Conservation (phyloP, 257 asterid species). For the Solanum infundibuliforme region DNA sequence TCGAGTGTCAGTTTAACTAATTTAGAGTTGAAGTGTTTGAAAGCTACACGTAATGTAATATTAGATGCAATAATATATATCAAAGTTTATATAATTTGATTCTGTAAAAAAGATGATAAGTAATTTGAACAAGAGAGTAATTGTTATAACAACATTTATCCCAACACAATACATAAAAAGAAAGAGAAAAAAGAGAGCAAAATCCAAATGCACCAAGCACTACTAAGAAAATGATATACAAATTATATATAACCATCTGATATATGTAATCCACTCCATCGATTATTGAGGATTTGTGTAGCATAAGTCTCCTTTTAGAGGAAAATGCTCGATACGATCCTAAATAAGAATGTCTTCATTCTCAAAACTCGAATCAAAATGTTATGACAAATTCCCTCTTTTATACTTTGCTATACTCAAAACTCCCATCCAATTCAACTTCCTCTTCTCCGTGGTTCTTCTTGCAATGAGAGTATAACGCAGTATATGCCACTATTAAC, state of each 20-base stretch:
- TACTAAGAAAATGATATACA: background rate
- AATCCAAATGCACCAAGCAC: background rate
- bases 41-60: background rate
- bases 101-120: background rate
- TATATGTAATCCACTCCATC: background rate
- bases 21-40: background rate
- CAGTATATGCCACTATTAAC: slow-evolving; percentile 21
- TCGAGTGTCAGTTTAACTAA: background rate
- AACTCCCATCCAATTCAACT: slow-evolving; percentile 16
- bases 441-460: slow-evolving; percentile 31
- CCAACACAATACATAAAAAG: background rate
- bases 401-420: slow-evolving; percentile 10
- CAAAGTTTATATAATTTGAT: background rate
- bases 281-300: background rate
- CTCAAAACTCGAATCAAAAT: background rate
- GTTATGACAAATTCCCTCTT: background rate
- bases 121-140: background rate
- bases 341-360: rapidly evolving
- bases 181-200: background rate
- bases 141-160: background rate
- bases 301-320: background rate
- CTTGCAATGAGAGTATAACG: slow-evolving; percentile 40
- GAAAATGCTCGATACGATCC: background rate
- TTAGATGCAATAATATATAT: background rate
- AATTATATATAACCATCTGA: background rate